phyloP scores from a whole-genome alignment of 352 stramenopile genomes.

The Thraustotheca clavata region DNA sequence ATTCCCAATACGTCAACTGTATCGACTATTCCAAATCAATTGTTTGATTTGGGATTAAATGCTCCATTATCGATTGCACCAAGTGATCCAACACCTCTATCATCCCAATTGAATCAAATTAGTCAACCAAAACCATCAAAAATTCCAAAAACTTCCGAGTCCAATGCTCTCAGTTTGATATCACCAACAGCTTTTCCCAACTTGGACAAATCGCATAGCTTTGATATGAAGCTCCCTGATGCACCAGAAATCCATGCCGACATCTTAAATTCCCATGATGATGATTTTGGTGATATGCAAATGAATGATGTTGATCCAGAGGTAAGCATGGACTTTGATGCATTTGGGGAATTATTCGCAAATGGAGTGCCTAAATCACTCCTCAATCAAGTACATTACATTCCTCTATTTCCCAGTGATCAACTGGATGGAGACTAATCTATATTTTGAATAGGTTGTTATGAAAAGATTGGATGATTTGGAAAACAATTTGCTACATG shows the following conservation, averaged over 20 bases:
- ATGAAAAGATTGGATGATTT: slow-evolving; percentile 86
- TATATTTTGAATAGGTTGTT: slow-evolving; percentile 37
- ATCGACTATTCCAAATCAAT: neutral
- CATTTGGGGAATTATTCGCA: neutral
- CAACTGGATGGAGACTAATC: slow-evolving; percentile 7
- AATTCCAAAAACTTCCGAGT: slow-evolving; percentile 20
- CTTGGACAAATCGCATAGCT: slow-evolving; percentile 15
- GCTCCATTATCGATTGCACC: slow-evolving; percentile 26
- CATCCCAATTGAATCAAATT: slow-evolving; percentile 1
- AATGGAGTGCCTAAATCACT: neutral
- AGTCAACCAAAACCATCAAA: slow-evolving; percentile 15
- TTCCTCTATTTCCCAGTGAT: slow-evolving; percentile 22
- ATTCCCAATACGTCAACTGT: neutral
- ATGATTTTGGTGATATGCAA: slow-evolving; percentile 62
- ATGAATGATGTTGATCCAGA: slow-evolving; percentile 64
- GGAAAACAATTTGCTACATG: slow-evolving; percentile 75
- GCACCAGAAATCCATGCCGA: slow-evolving; percentile 25
- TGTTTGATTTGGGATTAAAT: slow-evolving; percentile 15
- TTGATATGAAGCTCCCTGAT: neutral
- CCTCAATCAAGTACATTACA: slow-evolving; percentile 23
- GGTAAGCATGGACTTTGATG: slow-evolving; percentile 30
- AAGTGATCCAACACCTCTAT: slow-evolving; percentile 24
- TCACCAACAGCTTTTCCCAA: slow-evolving; percentile 24
- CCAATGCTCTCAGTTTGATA: slow-evolving; percentile 70
- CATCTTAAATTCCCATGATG: slow-evolving; percentile 50